Conservation (phyloP, 2,329 filamentous ascomycete genomes). For the Thelonectria discophora region DNA sequence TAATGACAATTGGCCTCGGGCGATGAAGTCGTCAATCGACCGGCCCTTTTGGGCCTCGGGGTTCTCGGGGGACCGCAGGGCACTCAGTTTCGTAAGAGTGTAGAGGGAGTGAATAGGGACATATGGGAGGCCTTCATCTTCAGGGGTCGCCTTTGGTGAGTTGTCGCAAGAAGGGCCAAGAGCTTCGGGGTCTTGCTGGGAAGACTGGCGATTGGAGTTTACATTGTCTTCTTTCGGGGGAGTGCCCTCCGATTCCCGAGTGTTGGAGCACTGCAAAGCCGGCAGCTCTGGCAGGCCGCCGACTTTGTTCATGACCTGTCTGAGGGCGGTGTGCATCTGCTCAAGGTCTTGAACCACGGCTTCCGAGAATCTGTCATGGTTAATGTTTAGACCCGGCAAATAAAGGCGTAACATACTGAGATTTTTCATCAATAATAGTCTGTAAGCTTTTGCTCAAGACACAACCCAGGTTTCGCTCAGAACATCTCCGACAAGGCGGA, state of each 20-base stretch:
- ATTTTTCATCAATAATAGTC: constrained; percentile 53
- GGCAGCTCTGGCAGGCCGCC: constrained; percentile 38
- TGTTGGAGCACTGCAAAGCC: constrained; percentile 34
- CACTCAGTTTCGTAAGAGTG: constrained; percentile 49
- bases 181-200: constrained; percentile 32
- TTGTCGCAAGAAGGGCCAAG: constrained; percentile 42
- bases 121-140: constrained; percentile 49
- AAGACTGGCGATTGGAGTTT: constrained; percentile 19
- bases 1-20: constrained; percentile 53
- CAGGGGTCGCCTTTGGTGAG: constrained; percentile 41
- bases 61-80: constrained; percentile 47
- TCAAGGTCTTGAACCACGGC: constrained; percentile 39
- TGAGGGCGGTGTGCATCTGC: constrained; percentile 38
- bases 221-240: constrained; percentile 33
- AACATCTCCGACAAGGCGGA: constrained; percentile 50
- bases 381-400: neutral
- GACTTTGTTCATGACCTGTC: constrained; percentile 39
- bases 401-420: constrained; percentile 44
- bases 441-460: constrained; percentile 54
- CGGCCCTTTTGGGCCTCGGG: constrained; percentile 33
- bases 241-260: constrained; percentile 35
- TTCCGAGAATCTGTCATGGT: constrained; percentile 24
- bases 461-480: constrained; percentile 49
- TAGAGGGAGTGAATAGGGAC: constrained; percentile 53
- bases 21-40: constrained; percentile 47